Percentiles rank a stretch among this genome's conserved stretches.
Conservation (phyloP, 345 rosid genomes). For the Arabis hirsuta region DNA sequence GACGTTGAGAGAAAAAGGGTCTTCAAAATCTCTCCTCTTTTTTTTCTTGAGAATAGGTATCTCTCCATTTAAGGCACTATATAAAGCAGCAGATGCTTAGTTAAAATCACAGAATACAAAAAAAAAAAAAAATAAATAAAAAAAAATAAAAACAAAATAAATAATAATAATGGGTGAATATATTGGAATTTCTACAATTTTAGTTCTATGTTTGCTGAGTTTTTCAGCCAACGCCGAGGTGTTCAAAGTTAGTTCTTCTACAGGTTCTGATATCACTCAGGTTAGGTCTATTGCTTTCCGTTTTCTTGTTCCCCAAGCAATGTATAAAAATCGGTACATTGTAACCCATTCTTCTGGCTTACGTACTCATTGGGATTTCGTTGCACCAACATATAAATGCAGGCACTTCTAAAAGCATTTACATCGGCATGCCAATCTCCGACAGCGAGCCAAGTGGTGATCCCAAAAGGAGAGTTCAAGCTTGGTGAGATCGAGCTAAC, state of each 20-base stretch:
- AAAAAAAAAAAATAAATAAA: neutral
- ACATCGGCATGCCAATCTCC: constrained; percentile 36
- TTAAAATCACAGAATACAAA: constrained; percentile 3
- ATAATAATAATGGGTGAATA: constrained; percentile 30
- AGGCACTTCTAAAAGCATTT: constrained; percentile 39
- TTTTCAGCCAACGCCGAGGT: constrained; percentile 40
- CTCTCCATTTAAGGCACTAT: constrained; percentile 6
- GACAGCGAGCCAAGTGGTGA: constrained; percentile 22
- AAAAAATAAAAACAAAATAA: neutral
- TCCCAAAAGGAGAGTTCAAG: constrained; percentile 42
- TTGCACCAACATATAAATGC: neutral
- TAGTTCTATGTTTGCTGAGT: constrained; percentile 33
- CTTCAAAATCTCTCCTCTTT: constrained; percentile 3
- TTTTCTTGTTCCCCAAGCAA: constrained; percentile 14
- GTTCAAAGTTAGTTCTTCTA: neutral
- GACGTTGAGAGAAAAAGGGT: constrained; percentile 13
- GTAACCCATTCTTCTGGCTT: neutral
- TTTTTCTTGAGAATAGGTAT: too few species aligned
- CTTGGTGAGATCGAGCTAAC: constrained; percentile 28
- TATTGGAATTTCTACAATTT: constrained; percentile 7
- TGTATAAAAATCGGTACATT: neutral
- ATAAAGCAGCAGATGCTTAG: constrained; percentile 14
- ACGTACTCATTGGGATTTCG: neutral
- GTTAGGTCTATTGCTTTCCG: constrained; percentile 11
- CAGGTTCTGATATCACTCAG: constrained; percentile 42